phyloP scores from a whole-genome alignment of 2,329 filamentous ascomycete species.

The Aspergillus vadensis region DNA sequence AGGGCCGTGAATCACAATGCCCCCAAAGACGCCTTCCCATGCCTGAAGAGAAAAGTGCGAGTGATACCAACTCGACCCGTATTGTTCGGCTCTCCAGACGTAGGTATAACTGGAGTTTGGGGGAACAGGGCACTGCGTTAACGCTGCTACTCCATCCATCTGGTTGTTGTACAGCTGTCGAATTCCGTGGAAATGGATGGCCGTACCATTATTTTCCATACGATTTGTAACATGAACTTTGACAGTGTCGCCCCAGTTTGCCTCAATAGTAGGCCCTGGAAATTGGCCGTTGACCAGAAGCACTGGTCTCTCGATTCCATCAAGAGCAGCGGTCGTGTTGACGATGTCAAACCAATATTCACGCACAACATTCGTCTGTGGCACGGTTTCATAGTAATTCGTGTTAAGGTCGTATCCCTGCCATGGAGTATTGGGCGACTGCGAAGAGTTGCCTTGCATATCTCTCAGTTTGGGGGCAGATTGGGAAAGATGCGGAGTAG shows the following conservation, averaged over 20 bases:
- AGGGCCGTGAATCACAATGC: constrained; percentile 54
- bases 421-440: neutral
- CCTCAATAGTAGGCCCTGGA: constrained; percentile 67
- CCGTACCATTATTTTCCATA: constrained; percentile 33
- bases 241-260: constrained; percentile 63
- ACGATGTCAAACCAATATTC: constrained; percentile 24
- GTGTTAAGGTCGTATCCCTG: constrained; percentile 32
- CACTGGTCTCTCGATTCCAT: constrained; percentile 42
- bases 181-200: constrained; percentile 40
- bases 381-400: constrained; percentile 33
- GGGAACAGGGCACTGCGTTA: constrained; percentile 45
- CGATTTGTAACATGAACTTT: constrained; percentile 59
- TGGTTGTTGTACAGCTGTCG: constrained; percentile 34
- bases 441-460: neutral
- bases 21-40: constrained; percentile 60
- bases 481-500: neutral
- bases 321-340: constrained; percentile 18
- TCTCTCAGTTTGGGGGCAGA: neutral
- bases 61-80: constrained; percentile 39
- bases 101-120: constrained; percentile 41
- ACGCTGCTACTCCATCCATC: constrained; percentile 34
- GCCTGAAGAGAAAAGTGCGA: constrained; percentile 42
- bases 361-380: constrained; percentile 17
- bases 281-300: constrained; percentile 65
- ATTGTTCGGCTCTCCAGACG: constrained; percentile 39